Base-by-base conservation (phyloP, 78 protist genomes). In the Dictyostelium brefeldianum region DNA sequence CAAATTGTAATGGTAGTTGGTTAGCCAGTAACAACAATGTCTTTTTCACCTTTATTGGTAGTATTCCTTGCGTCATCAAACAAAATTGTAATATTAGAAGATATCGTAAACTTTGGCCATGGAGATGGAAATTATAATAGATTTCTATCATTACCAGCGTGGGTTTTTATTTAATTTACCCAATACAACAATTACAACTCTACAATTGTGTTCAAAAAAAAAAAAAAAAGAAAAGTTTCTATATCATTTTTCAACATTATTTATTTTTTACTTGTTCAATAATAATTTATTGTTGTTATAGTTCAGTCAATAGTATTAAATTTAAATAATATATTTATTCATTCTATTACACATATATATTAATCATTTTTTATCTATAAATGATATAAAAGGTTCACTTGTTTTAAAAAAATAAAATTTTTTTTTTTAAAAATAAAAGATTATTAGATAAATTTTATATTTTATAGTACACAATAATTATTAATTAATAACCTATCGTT, bases 111-210 rank as follows among this genome's bases (percentile, higher is more conserved):
- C n/a, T 67, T 31, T 67, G 75, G 75, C 56, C 56, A 12, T 75
- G 81, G 59, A 75, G 51, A 75, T 50, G 81, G 81, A 75, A 75
- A 73, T 73, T 18, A 5, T 73, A 67, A 67, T 3, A 67, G 75
- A 29, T 67, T 67, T 67, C 75, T 17, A 62, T 25, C 36, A 36
- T 11, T n/a, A 14, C 2, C 2, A 36, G 43, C 1, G 1, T 36
- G 43, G 43, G 43, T 36, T 36, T n/a, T 36, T 36, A 36, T 36
- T 36, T 36, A 36, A 36, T 36, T 36, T 36, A 36, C 43, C 43
- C 43, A 36, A n/a, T 2, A 36, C 2, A 36, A 36, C 43, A 36
- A 36, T 56, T 56, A 5, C 17, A n/a, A n/a, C n/a, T n/a, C n/a
- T n/a, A n/a, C 10, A n/a, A 18, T 25, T 25, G 3, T 62, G 12